Base-by-base conservation (phyloP, 2,329 filamentous ascomycete species). In the Apiospora malaysiana region DNA sequence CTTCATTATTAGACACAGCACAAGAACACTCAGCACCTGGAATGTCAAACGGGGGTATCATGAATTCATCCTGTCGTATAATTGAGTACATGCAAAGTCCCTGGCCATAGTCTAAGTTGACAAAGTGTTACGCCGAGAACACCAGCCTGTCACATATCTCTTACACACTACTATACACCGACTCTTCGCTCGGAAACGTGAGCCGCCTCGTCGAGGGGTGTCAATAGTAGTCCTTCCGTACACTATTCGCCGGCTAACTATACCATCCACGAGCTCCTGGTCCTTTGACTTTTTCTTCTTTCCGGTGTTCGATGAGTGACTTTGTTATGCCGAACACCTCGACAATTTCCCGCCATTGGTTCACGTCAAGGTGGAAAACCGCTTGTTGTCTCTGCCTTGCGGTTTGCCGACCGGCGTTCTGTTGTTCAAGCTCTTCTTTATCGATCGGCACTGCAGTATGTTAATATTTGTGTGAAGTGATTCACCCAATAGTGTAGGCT, bases 321-420 rank as follows among this genome's bases (percentile, higher is more conserved):
- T 94, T 86, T n/a, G 84, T 87, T 74, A 98, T 94, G 37, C 92
- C 84, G 77, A 95, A 97, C 0, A 89, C 89, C 12, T 92, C 81
- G 67, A 97, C 91, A 63, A 98, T 86, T 25, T 93, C 88, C 75
- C 89, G 85, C 95, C 95, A 99, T 0, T 89, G 93, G 1, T 89
- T 86, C 85, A 94, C 96, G 76, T 98, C 94, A 73, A 99, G 89
- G 16, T 93, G 92, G 79, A 98, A 89, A 27, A 99, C 92, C 16
- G 95, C 93, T 82, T 99, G 96, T 73, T 96, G 92, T 75, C 93
- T 90, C 71, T 90, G 85, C 23, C 89, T 84, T 51, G 89, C 87
- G 72, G 88, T 86, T 70, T 82, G 79, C 74, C 83, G 76, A 25
- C 82, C 79, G 27, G 65, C 65, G 21, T 77, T 77, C 37, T 84